Evolutionary conservation across 2,329 filamentous ascomycete genomes (phyloP).

Genomic region (Verticillium isaacii): DNA sequence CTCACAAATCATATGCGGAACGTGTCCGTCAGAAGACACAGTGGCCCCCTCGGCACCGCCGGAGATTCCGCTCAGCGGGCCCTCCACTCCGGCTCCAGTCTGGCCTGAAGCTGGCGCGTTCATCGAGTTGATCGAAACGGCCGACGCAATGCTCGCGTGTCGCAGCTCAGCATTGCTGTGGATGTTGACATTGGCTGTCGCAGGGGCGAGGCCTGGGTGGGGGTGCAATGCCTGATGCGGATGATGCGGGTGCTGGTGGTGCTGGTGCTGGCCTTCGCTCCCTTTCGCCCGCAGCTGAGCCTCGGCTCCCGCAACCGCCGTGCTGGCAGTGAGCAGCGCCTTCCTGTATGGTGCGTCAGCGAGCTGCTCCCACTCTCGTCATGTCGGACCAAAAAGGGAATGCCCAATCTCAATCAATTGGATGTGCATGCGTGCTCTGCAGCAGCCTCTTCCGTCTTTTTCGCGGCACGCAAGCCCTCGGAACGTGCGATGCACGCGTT

Average conservation of each 20-base stretch:
- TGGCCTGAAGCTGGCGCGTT: background rate
- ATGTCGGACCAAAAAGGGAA: background rate
- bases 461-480: background rate
- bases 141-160: conserved; percentile 27
- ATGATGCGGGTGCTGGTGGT: conserved; percentile 17
- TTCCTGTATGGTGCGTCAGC: conserved; percentile 27
- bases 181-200: conserved; percentile 20
- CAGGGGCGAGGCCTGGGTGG: background rate
- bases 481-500: background rate
- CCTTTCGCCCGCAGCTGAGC: conserved; percentile 36
- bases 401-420: background rate
- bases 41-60: background rate
- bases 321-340: conserved; percentile 34
- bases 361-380: background rate
- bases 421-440: background rate
- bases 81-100: background rate
- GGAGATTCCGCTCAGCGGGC: background rate
- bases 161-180: conserved; percentile 31
- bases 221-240: conserved; percentile 17
- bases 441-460: background rate
- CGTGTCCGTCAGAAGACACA: background rate
- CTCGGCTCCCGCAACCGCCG: conserved; percentile 35
- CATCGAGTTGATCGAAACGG: conserved; percentile 18
- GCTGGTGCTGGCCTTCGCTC: conserved; percentile 13
- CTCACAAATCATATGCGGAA: conserved; percentile 3